Conservation (phyloP, 441 rosid species). For the Adansonia gregorii region DNA sequence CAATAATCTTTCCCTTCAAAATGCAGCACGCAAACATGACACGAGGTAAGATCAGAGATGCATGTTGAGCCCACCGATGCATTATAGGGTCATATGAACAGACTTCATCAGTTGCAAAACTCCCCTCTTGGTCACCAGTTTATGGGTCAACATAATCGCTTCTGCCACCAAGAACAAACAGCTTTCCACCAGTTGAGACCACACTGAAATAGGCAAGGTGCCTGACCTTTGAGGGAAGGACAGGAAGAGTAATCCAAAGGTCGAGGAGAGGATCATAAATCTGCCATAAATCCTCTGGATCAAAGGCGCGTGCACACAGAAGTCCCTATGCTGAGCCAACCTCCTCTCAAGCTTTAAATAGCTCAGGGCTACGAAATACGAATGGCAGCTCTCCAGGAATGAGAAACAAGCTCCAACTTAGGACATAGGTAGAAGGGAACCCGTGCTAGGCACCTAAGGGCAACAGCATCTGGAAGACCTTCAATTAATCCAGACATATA, state of each 20-base stretch:
- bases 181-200: constrained; percentile 61
- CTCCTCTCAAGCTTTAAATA: constrained; percentile 74
- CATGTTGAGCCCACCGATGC: constrained; percentile 60
- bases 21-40: constrained; percentile 90
- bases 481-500: constrained; percentile 85
- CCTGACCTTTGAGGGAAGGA: constrained; percentile 81
- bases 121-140: constrained; percentile 91
- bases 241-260: constrained; percentile 82
- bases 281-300: constrained; percentile 94
- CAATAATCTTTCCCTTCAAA: constrained; percentile 80
- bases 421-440: constrained; percentile 78
- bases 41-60: constrained; percentile 85
- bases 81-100: constrained; percentile 82
- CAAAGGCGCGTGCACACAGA: constrained; percentile 77
- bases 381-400: constrained; percentile 78
- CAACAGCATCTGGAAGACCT: constrained; percentile 90
- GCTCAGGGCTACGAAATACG: constrained; percentile 76
- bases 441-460: constrained; percentile 82
- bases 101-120: constrained; percentile 84
- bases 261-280: constrained; percentile 76
- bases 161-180: constrained; percentile 86
- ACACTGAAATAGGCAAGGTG: constrained; percentile 84
- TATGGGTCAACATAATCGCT: constrained; percentile 86
- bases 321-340: constrained; percentile 66
- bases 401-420: constrained; percentile 79